A percentile compares a stretch with the other conserved stretches of the same genome.
phyloP scores from a whole-genome alignment of 2,329 filamentous ascomycete species.

The Talaromyces sp. region DNA sequence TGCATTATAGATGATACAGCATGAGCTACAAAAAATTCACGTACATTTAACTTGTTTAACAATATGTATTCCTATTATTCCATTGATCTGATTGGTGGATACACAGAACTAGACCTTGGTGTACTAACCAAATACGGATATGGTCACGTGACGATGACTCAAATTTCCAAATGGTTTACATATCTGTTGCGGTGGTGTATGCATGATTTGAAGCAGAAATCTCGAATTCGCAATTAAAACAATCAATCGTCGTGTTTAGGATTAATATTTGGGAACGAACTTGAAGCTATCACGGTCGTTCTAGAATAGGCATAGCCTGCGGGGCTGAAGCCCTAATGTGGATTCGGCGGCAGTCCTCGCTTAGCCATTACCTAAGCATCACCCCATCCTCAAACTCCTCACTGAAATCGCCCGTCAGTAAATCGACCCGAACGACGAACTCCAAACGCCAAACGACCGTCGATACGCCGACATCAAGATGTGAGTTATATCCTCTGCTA shows the following conservation, averaged over 20 bases:
- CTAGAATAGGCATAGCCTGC: conserved; percentile 17
- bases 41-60: neutral
- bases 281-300: neutral
- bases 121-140: neutral
- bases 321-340: conserved; percentile 35
- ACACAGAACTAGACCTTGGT: neutral
- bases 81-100: neutral
- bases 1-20: neutral
- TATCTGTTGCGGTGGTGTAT: neutral
- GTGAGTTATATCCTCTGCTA: conserved; percentile 34
- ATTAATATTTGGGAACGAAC: neutral
- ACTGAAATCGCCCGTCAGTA: conserved; percentile 33
- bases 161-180: neutral
- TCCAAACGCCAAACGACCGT: conserved; percentile 43
- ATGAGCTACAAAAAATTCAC: neutral
- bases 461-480: conserved; percentile 44
- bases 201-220: neutral
- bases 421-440: conserved; percentile 37
- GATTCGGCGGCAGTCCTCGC: conserved; percentile 25
- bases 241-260: neutral
- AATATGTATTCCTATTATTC: neutral
- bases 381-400: conserved; percentile 36
- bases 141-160: neutral
- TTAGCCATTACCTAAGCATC: conserved; percentile 41
- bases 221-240: neutral